Percentiles rank a stretch among this genome's conserved stretches.
Evolutionary conservation across 345 rosid species (phyloP).

Genomic region (Clausena lansium): DNA sequence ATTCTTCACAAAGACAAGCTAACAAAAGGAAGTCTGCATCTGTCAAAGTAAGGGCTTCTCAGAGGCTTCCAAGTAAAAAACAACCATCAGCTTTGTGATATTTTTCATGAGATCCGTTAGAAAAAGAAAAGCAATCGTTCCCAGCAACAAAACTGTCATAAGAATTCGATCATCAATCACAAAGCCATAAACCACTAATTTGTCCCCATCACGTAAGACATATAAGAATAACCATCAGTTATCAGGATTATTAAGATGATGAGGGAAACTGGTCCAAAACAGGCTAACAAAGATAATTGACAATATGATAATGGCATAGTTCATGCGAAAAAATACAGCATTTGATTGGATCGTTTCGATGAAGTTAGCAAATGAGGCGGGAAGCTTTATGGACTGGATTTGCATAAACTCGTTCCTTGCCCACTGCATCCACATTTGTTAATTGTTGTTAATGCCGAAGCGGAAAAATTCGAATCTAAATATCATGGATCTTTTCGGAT

Average conservation of each 20-base stretch:
- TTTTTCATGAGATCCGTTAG: conserved; percentile 38
- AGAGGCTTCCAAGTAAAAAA: too few species aligned
- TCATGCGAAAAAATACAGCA: conserved; percentile 35
- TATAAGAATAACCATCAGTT: conserved; percentile 52
- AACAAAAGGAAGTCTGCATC: too few species aligned
- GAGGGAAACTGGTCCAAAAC: conserved; percentile 55
- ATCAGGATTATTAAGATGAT: conserved; percentile 39
- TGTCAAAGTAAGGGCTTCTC: too few species aligned
- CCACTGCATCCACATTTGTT: too few species aligned
- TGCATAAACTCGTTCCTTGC: conserved; percentile 58
- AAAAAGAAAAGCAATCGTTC: conserved; percentile 35
- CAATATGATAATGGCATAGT: conserved; percentile 40
- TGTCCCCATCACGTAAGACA: conserved; percentile 45
- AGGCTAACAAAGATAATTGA: conserved; percentile 44
- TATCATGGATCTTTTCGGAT: too few species aligned
- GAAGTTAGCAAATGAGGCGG: conserved; percentile 26
- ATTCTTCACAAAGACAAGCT: too few species aligned
- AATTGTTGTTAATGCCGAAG: too few species aligned
- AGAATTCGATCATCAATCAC: conserved; percentile 41
- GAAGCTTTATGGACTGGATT: conserved; percentile 36
- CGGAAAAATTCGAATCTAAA: too few species aligned
- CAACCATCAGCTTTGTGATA: conserved; percentile 24
- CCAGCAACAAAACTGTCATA: conserved; percentile 30
- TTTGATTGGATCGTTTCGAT: conserved; percentile 40
- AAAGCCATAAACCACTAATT: conserved; percentile 33